phyloP scores from a whole-genome alignment of 164 flowering plant species.

The Kingdonia uniflora region DNA sequence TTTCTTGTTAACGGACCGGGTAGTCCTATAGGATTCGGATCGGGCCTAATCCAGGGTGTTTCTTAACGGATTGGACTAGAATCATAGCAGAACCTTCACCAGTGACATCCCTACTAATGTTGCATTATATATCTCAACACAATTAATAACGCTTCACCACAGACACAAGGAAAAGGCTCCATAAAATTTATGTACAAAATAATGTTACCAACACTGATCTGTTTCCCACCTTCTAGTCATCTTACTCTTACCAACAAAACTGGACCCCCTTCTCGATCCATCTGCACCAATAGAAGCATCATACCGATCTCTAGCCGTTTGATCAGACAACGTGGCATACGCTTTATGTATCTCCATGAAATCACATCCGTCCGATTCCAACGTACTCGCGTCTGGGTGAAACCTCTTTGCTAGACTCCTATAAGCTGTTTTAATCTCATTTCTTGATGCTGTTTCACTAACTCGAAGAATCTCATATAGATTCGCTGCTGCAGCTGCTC shows the following conservation, averaged over 20 bases:
- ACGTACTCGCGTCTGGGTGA: constrained; percentile 46
- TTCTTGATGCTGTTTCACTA: constrained; percentile 29
- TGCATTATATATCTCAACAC: no score
- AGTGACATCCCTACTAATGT: no score
- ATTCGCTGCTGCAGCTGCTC: no score
- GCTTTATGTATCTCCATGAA: constrained; percentile 72
- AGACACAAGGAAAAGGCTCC: no score
- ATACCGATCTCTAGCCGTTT: constrained; percentile 47
- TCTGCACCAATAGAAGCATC: constrained; percentile 16
- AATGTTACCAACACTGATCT: constrained; percentile 90
- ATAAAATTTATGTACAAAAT: no score
- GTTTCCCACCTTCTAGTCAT: constrained; percentile 66
- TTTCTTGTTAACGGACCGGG: no score
- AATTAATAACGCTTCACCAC: no score
- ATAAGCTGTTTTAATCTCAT: constrained; percentile 69
- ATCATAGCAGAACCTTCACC: no score
- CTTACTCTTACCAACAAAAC: constrained; percentile 3
- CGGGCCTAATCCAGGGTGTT: no score
- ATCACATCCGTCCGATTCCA: constrained; percentile 31
- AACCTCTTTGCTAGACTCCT: constrained; percentile 49
- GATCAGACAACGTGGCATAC: constrained; percentile 74
- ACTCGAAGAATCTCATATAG: constrained; percentile 54
- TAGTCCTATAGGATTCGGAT: no score
- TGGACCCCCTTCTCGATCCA: not conserved
- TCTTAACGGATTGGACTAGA: no score